These are phyloP conservation scores for Backusella macrospora DNA, from an alignment of 192 early-diverging fungal genomes.

Conservation along the genomic window DNA sequence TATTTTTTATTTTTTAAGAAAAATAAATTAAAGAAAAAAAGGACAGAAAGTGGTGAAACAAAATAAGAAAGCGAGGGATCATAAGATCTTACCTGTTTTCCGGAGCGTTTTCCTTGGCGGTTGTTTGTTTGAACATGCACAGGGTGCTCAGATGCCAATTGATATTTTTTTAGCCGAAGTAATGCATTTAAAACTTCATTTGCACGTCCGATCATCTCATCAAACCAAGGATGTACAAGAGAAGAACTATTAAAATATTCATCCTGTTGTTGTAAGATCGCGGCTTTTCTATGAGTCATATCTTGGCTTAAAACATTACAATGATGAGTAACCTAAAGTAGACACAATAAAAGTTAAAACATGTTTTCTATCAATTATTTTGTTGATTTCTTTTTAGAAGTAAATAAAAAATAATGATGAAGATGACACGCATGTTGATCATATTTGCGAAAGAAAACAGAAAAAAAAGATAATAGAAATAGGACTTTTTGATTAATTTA, in stretches of 20 bases:
- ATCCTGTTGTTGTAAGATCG: conserved; percentile 2
- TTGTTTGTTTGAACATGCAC: not conserved
- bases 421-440: not conserved
- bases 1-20: not conserved
- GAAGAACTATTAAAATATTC: conserved; percentile 22
- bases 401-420: not conserved
- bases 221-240: conserved; percentile 26
- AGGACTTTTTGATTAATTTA: not conserved
- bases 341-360: not conserved
- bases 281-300: conserved; percentile 1
- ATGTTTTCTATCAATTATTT: not conserved
- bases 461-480: not conserved
- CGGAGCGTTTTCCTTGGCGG: not conserved
- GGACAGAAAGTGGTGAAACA: too few species aligned
- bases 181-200: conserved; percentile 40
- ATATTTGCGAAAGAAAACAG: not conserved
- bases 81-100: conserved; percentile 2
- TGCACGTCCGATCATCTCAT: conserved; percentile 35
- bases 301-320: conserved; percentile 15
- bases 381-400: not conserved
- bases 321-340: conserved; percentile 21
- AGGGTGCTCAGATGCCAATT: conserved; percentile 25
- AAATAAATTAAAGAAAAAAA: too few species aligned
- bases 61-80: not conserved
- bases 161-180: conserved; percentile 34